Base-by-base conservation (phyloP, 495 filamentous ascomycete species). In the Astrothelium subdiscretum region DNA sequence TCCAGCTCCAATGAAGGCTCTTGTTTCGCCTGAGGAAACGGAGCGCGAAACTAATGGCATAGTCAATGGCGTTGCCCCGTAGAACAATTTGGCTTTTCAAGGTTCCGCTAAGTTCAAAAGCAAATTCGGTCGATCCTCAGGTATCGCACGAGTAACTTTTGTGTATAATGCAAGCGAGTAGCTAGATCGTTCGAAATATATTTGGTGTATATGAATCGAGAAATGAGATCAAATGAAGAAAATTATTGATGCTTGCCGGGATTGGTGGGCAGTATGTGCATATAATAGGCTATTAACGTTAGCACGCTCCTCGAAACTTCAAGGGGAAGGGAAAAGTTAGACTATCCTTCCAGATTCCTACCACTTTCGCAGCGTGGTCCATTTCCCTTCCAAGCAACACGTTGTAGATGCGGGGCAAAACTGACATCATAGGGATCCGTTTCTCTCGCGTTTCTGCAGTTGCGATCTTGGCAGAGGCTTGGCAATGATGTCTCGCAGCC, bases 1-100 rank as follows among this genome's bases (percentile, higher is more conserved):
- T 31, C 88, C 89, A 22, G 83, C 85, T n/a, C 89, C 90, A 2
- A 76, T 79, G 59, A 84, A 76, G 66, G 72, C 78, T 22, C 73
- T 92, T 60, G 73, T 64, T 22, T 20, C 66, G 38, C 60, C 66
- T 22, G n/a, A 27, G 20, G 58, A 65, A 54, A 35, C 51, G 27
- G 61, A 63, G 26, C 40, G 31, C 12, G 43, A 48, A 13, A 62
- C 3, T 18, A 27, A 44, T 32, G 27, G 59, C n/a, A 18, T 60
- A 11, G 13, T 22, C 3, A 31, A 43, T 44, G 35, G 59, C 24
- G 18, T 35, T n/a, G 38, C 27, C 27, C 4, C 27, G 27, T 18
- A 22, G 13, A 48, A 20, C 13, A 15, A 38, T 38, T 38, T 38
- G 35, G 15, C 35, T 8, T 38, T 38, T 6, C 35, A 38, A 8